Conservation (phyloP, 2,329 filamentous ascomycete genomes). For the Emydomyces testavorans region DNA sequence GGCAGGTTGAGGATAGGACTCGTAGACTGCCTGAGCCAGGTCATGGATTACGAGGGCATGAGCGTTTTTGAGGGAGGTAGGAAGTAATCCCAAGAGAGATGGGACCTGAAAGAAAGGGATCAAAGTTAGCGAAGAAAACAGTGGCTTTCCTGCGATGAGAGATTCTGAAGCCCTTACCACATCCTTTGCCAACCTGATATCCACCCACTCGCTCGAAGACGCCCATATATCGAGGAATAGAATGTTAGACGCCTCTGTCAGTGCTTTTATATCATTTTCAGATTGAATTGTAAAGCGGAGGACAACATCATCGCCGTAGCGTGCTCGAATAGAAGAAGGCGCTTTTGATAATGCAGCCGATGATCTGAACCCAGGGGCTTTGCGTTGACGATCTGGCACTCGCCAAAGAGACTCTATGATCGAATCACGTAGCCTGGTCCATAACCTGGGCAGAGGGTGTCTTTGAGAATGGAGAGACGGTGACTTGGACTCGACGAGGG, state of each 20-base stretch:
- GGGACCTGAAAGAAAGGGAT: conserved; percentile 39
- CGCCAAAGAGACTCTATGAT: conserved; percentile 37
- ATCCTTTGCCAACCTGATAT: conserved; percentile 66
- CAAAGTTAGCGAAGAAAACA: conserved; percentile 7
- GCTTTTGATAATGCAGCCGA: conserved; percentile 18
- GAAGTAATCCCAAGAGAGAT: conserved; percentile 68
- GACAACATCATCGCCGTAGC: conserved; percentile 73
- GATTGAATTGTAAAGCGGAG: conserved; percentile 69
- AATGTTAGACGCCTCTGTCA: conserved; percentile 60
- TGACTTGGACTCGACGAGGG: conserved; percentile 20
- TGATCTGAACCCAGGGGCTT: conserved; percentile 17
- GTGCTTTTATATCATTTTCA: conserved; percentile 53
- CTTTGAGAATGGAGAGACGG: conserved; percentile 24
- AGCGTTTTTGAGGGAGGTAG: conserved; percentile 56
- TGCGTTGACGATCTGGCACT: conserved; percentile 21
- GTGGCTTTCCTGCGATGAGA: background rate
- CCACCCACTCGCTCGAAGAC: conserved; percentile 67
- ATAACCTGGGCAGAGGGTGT: conserved; percentile 23
- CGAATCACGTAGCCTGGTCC: conserved; percentile 33
- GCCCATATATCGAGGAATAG: conserved; percentile 88
- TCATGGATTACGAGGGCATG: conserved; percentile 70
- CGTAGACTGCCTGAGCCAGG: conserved; percentile 62
- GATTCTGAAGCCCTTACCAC: conserved; percentile 43
- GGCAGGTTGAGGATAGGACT: conserved; percentile 53
- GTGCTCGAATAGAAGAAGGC: conserved; percentile 33